A percentile compares a stretch with the other conserved stretches of the same genome.
Conservation (phyloP, 345 rosid species). For the Syzygium oleosum region DNA sequence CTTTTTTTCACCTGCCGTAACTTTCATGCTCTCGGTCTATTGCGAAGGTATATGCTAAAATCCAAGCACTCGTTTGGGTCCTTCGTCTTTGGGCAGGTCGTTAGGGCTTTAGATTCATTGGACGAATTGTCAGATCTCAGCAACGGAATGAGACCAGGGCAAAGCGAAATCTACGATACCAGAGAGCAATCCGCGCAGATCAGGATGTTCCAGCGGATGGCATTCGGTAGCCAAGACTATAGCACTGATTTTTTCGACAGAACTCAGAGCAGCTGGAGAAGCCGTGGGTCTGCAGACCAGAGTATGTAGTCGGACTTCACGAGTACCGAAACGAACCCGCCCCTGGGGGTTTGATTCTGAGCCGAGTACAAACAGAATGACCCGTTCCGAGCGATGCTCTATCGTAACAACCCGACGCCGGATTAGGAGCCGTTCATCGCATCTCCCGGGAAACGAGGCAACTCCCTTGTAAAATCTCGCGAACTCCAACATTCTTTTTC, state of each 20-base stretch:
- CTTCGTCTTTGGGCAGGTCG: constrained; percentile 31
- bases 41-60: neutral
- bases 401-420: neutral
- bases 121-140: constrained; percentile 71
- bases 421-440: neutral
- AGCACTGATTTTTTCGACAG: constrained; percentile 60
- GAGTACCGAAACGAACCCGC: neutral
- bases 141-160: constrained; percentile 91
- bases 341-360: neutral
- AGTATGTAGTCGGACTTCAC: neutral
- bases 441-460: neutral
- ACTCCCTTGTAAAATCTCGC: neutral
- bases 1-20: neutral
- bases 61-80: neutral
- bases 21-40: neutral
- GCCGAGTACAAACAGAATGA: neutral
- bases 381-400: neutral
- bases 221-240: constrained; percentile 88
- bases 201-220: constrained; percentile 89
- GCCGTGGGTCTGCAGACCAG: constrained; percentile 34
- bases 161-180: constrained; percentile 67
- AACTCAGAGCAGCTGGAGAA: constrained; percentile 76
- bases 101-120: constrained; percentile 75
- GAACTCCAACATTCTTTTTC: neutral
- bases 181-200: constrained; percentile 90